These are phyloP conservation scores for Xylogone sp. DNA, from an alignment of 2,329 filamentous ascomycete genomes.

Conservation along the genomic window DNA sequence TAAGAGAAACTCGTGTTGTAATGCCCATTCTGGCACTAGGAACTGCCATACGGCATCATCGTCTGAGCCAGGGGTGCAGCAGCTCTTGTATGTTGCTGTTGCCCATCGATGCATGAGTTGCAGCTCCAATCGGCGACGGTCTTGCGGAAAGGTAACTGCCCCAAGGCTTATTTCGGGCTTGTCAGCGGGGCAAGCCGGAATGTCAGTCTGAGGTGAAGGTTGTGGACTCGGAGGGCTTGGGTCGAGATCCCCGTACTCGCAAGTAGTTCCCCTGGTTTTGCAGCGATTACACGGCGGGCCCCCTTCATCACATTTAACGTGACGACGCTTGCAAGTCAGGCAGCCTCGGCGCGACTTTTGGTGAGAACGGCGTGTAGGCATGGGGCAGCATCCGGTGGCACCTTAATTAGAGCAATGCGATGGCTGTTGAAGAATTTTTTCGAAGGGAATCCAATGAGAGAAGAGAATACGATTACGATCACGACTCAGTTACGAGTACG, in stretches of 20 bases:
- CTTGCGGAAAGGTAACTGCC: neutral
- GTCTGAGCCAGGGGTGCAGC: constrained; percentile 9
- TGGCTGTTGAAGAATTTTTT: neutral
- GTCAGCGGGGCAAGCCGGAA: neutral
- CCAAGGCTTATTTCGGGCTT: neutral
- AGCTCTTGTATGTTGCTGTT: constrained; percentile 12
- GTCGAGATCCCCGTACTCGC: constrained; percentile 1
- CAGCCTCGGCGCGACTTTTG: constrained; percentile 3
- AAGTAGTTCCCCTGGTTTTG: constrained; percentile 10
- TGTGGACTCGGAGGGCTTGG: neutral
- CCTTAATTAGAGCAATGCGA: neutral
- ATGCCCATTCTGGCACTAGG: constrained; percentile 8
- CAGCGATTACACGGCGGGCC: constrained; percentile 26
- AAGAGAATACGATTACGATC: neutral
- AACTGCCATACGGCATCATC: constrained; percentile 12
- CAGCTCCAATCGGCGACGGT: constrained; percentile 9
- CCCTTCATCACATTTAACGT: constrained; percentile 29
- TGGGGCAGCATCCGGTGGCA: neutral
- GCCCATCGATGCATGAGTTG: constrained; percentile 19
- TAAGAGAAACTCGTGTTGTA: constrained; percentile 11
- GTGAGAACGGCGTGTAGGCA: constrained; percentile 4
- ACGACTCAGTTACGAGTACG: neutral
- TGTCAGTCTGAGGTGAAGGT: neutral
- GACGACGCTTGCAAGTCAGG: constrained; percentile 23
- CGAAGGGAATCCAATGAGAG: neutral